Evolutionary conservation across 164 flowering plant genomes (phyloP).

Genomic region (Umbilicus rupestris): DNA sequence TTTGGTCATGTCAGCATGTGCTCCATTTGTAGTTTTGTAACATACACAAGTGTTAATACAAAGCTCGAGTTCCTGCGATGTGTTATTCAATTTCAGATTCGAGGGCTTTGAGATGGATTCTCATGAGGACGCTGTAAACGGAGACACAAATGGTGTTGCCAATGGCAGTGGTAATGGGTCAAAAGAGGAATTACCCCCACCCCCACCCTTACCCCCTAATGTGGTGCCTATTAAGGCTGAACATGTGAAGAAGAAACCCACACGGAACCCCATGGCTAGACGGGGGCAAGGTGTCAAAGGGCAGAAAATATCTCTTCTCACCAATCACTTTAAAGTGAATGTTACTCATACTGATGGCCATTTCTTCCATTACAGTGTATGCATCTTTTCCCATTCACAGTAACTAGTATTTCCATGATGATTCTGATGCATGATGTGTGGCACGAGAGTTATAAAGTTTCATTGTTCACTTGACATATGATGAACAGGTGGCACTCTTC

Average conservation of each 20-base stretch:
- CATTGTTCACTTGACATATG: background rate
- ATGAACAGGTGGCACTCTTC: conserved; percentile 46
- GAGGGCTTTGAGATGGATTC: conserved; percentile 1
- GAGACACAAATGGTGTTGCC: background rate
- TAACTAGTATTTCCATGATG: background rate
- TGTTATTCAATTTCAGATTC: background rate
- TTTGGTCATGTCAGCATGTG: background rate
- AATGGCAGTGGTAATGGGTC: conserved; percentile 18
- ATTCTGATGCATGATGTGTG: background rate
- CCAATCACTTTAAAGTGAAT: conserved; percentile 79
- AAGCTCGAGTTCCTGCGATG: background rate
- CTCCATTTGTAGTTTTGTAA: background rate
- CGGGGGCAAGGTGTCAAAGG: conserved; percentile 61
- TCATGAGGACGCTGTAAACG: background rate
- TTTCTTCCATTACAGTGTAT: conserved; percentile 86
- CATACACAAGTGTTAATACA: background rate
- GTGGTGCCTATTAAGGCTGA: conserved; percentile 43
- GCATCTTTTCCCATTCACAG: conserved; percentile 12
- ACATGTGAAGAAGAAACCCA: conserved; percentile 27
- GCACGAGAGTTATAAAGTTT: background rate
- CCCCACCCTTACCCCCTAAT: conserved; percentile 64
- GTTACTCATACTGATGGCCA: conserved; percentile 41
- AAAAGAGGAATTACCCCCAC: conserved; percentile 53
- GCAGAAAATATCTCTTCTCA: conserved; percentile 39
- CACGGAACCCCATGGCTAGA: conserved; percentile 55